phyloP scores from a whole-genome alignment of 1,284 basidiomycete species.

The Irpex sp. region DNA sequence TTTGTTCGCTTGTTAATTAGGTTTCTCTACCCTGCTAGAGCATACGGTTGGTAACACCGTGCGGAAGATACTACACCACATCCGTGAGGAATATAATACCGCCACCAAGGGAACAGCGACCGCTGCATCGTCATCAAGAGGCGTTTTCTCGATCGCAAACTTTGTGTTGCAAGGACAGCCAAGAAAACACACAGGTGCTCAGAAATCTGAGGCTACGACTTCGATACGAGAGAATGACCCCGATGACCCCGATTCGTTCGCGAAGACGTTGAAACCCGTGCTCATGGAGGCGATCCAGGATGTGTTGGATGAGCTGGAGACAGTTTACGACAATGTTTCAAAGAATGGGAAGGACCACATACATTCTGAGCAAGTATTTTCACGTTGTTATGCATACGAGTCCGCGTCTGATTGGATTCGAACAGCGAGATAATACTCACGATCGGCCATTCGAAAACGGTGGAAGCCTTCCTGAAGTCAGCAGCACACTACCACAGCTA shows the following conservation, averaged over 20 bases:
- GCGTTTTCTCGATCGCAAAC: conserved; percentile 40
- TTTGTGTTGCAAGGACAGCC: conserved; percentile 79
- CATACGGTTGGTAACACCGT: conserved; percentile 95
- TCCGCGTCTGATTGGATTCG: neutral
- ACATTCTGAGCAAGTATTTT: conserved; percentile 86
- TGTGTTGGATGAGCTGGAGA: conserved; percentile 95
- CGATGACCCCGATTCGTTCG: conserved; percentile 81
- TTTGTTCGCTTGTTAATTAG: conserved; percentile 2
- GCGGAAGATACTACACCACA: conserved; percentile 90
- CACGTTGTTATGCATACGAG: neutral
- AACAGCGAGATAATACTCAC: conserved; percentile 95
- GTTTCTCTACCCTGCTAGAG: conserved; percentile 64
- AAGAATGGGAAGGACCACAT: conserved; percentile 97
- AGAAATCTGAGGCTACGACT: conserved; percentile 60
- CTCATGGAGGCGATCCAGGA: conserved; percentile 94
- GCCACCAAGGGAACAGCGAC: conserved; percentile 51
- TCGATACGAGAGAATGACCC: conserved; percentile 73
- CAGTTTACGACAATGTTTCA: conserved; percentile 94
- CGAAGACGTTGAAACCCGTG: conserved; percentile 76
- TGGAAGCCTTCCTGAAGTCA: conserved; percentile 93
- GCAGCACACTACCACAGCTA: conserved; percentile 94
- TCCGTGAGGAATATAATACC: conserved; percentile 92
- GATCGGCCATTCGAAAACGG: conserved; percentile 93
- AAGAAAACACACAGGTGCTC: conserved; percentile 58
- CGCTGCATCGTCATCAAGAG: neutral